Evolutionary conservation across 139 green algal genomes (phyloP), one percentile per base, ranked within the genome.

Genomic region (Mychonastes homosphaera): DNA sequence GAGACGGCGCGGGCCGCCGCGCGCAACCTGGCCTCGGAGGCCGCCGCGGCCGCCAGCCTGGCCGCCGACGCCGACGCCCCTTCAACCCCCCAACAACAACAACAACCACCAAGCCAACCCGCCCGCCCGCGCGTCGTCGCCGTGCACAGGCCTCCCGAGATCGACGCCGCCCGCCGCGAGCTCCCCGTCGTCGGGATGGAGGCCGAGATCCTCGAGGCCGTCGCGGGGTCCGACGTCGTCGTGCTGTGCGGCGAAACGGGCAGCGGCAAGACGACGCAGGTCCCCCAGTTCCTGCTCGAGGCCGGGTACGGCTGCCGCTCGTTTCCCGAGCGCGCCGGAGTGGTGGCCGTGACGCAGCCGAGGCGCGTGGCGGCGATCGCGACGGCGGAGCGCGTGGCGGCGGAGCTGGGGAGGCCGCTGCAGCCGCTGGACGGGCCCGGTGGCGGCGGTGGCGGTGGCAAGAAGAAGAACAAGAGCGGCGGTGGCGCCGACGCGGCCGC

Each of bases 281-380:
- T 95, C 18, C 89, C 89, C 3, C 90, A 98, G 52, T 98, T 98
- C 63, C 72, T 97, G 45, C 79, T 85, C 44, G 89, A 98, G 68
- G 87, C 87, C 6, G 89, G 91, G 0, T 97, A 88, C 62, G 87
- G 91, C 30, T 83, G 74, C 65, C 4, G 1, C 0, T 41, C 64
- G 15, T 91, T 88, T 53, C 72, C 82, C 3, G 87, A 92, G 69
- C 58, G 74, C 5, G 40, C 53, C 2, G 62, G 69, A 2, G 27
- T 41, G 18, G 73, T 92, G 3, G 84, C 74, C 9, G 74, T 95
- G 2, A 95, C 87, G 16, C 87, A 98, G 80, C 91, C 91, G 3
- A 69, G 91, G 10, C 73, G 91, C 4, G 86, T 98, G 53, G 91
- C 90, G 6, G 91, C 87, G 12, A 78, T 84, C 41, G 81, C 69